Evolutionary conservation across 1,139 yeast genomes (phyloP).

Genomic region (Pneumocystis carinii): DNA sequence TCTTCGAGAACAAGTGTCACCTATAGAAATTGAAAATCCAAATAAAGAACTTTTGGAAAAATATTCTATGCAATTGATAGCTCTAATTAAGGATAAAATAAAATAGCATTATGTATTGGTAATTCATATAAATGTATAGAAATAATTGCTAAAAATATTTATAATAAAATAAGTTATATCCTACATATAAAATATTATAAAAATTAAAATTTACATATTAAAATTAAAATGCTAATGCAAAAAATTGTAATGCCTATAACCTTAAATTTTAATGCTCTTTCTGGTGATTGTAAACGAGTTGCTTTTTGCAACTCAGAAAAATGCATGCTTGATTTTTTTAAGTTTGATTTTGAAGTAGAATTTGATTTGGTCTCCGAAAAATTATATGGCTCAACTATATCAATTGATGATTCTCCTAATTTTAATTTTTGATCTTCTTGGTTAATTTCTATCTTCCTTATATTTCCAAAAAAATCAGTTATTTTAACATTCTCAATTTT

Average conservation of each 20-base stretch:
- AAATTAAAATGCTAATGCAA: background rate
- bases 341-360: background rate
- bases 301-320: background rate
- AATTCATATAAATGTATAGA: background rate
- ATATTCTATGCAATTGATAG: background rate
- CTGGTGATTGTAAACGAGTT: background rate
- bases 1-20: background rate
- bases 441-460: constrained; percentile 67
- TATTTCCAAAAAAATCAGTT: constrained; percentile 91
- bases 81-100: background rate
- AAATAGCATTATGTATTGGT: background rate
- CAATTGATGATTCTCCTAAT: constrained; percentile 23
- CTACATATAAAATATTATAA: background rate
- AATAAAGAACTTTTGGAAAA: background rate
- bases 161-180: background rate
- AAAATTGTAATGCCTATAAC: background rate
- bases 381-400: background rate
- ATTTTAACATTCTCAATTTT: constrained; percentile 55
- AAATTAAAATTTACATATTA: background rate
- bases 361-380: background rate
- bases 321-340: background rate
- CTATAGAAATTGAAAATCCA: background rate
- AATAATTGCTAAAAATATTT: background rate
- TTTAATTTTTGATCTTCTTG: constrained; percentile 26
- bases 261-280: background rate